Conservation (phyloP, 2,329 filamentous ascomycete species). For the Raffaelea ambrosiae region DNA sequence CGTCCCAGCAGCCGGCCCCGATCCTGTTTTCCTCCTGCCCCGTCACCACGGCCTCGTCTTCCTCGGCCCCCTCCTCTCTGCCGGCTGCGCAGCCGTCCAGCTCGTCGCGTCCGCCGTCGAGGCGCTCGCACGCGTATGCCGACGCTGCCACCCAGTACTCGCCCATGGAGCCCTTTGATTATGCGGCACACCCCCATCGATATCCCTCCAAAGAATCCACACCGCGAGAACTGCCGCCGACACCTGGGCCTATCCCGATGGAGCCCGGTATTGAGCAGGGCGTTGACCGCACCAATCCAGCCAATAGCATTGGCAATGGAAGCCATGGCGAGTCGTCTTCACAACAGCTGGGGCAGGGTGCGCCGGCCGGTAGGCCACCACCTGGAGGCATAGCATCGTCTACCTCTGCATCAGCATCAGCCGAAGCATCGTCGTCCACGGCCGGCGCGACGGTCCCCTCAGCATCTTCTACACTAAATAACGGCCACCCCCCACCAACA, state of each 20-base stretch:
- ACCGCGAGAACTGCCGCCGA: conserved; percentile 19
- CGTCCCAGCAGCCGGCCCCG: too few relatives aligned
- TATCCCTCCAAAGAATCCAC: conserved; percentile 6
- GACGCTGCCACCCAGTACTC: conserved; percentile 41
- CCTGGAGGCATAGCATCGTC: neutral
- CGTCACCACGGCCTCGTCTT: too few relatives aligned
- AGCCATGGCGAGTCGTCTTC: neutral
- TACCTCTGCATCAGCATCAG: neutral
- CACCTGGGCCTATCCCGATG: conserved; percentile 17
- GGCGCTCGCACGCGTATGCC: conserved; percentile 27
- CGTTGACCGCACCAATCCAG: conserved; percentile 3
- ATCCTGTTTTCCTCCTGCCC: too few relatives aligned
- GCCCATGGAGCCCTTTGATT: conserved; percentile 37
- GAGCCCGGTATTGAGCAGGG: conserved; percentile 17
- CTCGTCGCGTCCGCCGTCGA: conserved; percentile 18
- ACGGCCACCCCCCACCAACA: neutral
- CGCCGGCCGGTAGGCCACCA: neutral
- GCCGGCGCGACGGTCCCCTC: neutral
- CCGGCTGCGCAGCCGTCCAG: conserved; percentile 4
- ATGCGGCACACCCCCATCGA: conserved; percentile 15
- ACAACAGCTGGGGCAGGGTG: neutral
- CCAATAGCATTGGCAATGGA: neutral
- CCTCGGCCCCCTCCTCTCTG: conserved; percentile 3
- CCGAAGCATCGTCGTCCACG: neutral
- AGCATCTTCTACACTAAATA: neutral